Evolutionary conservation across 495 filamentous ascomycete species (phyloP), one percentile per base, ranked within the genome.

Genomic region (Astrothelium subdiscretum): DNA sequence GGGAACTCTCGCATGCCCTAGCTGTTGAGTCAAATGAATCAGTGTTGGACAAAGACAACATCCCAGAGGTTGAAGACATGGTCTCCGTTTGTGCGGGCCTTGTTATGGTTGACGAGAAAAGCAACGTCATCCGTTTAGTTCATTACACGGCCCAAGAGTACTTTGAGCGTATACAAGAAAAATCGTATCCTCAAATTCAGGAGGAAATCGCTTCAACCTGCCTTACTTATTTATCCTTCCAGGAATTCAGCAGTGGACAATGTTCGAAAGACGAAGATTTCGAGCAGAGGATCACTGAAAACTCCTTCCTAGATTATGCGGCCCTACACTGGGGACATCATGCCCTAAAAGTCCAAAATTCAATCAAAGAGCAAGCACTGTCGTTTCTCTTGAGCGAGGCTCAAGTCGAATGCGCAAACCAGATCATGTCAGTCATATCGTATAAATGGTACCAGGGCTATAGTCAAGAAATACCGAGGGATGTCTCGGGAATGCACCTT

Each of bases 121-220:
- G 74, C 61, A 32, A 66, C 11, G 72, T 78, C 32, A 70, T 83
- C 48, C 78, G 79, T 18, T 70, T 85, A 11, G 77, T 82, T 11
- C 83, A 84, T 67, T 81, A 79, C 62, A 83, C 82, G 2, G 71
- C 80, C 0, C 75, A 83, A 61, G 75, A 78, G 43, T 85, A 81
- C 66, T 78, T 84, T 52, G 69, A 78, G 27, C 65, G 68, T 26
- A 77, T 66, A 20, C 67, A 65, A 59, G 38, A 60, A 1, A 52
- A 60, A 10, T 77, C 72, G 72, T 74, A 76, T 59, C 69, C 76
- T 8, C 3, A 64, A 77, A 35, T 12, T 1, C 22, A 54, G 20
- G 24, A 27, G 11, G 48, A 54, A 3, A 54, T 54, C 6, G 48
- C 48, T 10, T 4, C 20, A 29, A 29, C 48, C 5, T 54, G 48